Evolutionary conservation across 2,329 filamentous ascomycete species (phyloP), one percentile per base, ranked within the genome.

Genomic region (Fusarium devonianum): DNA sequence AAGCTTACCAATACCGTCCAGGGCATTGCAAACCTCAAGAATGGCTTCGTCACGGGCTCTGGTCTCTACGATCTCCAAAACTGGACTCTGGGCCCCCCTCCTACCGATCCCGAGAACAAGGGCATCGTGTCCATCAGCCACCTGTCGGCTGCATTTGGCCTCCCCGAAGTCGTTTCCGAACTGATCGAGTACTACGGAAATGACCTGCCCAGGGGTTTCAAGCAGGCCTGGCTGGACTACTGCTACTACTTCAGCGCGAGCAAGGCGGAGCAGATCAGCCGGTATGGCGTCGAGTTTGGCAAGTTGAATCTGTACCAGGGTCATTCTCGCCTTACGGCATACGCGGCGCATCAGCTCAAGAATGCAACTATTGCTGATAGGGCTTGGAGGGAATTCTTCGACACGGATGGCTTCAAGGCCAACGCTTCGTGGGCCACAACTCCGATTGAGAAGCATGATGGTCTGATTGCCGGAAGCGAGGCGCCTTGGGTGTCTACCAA

Each of bases 301-400:
- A 73, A 53, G 3, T 51, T 78, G 4, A 80, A 67, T 35, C 67
- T 85, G 37, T 70, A 71, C 36, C 83, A 86, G 60, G 82, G 77
- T 0, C 83, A 86, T 62, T 84, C 82, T 2, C 75, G 82, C 2
- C 70, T 85, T 7, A 79, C 82, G 1, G 83, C 82, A 0, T 84
- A 81, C 56, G 78, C 74, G 2, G 79, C 80, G 0, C 62, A 67
- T 16, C 68, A 73, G 44, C 62, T 67, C 1, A 66, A 68, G 4
- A 82, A 84, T 44, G 67, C 67, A 1, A 79, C 74, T 1, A 69
- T 82, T 4, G 81, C 78, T 0, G 57, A 68, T 12, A 71, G 78
- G 2, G 81, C 81, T 1, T 85, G 82, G 82, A 67, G 69, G 0
- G 79, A 83, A 64, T 84, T 82, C 56, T 74, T 76, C 16, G 67